Base-by-base conservation (phyloP, 768 basidiomycete species). In the Termitomyces sp. region DNA sequence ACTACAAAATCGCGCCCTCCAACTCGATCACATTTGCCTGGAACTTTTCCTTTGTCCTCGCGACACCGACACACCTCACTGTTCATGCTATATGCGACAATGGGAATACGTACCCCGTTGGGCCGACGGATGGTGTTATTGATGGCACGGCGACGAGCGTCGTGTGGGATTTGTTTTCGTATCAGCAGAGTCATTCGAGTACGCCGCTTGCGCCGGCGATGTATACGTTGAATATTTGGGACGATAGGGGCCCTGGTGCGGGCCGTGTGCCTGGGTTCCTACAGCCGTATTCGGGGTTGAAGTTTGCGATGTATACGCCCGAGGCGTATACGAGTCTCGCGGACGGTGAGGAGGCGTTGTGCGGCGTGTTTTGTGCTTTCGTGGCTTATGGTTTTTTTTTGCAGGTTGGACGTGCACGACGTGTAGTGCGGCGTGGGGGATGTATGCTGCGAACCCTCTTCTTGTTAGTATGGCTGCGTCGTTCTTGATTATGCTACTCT, bases 51-150 rank as follows among this genome's bases (percentile, higher is more conserved):
- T 78, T 78, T 57, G 75, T 98, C 42, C 73, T 88, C 62, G 81
- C 76, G 42, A 85, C 81, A 0, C 94, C 94, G 0, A 82, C 84
- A 3, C 77, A 78, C 62, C 80, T 96, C 59, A 95, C 94, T 14
- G 78, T 96, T 59, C 83, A 84, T 39, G 94, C 94, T 29, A 79
- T 87, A 44, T 89, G 90, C 71, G 85, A 86, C 14, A 94, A 95
- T 67, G 90, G 90, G 3, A 91, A 90, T 71, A 94, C 92, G 1
- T 98, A 93, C 69, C 83, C 91, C 16, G 90, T 96, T 9, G 92
- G 91, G 2, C 87, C 90, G 0, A 83, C 87, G 5, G 76, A 87
- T 64, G 87, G 90, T 2, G 71, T 86, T 29, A 81, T 94, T 4
- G 76, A 82, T 1, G 93, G 89, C 0, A 84, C 81, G 0, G 85